These are phyloP conservation scores for Setaria italica DNA, from an alignment of 202 grass and related monocot genomes.

Conservation along the genomic window DNA sequence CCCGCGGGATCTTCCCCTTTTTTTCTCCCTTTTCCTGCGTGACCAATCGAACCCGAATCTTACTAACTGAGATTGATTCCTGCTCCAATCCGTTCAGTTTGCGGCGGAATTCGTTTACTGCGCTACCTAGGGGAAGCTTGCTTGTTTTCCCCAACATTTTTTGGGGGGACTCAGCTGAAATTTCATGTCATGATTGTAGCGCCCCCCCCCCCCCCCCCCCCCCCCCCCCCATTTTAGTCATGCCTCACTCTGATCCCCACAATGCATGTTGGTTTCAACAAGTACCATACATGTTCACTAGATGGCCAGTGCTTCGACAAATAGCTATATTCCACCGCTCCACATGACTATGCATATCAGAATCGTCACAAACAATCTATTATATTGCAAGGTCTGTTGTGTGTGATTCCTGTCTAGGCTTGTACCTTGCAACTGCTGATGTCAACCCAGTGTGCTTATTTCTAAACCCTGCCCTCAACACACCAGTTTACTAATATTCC, in stretches of 20 bases:
- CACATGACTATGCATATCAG: too few species aligned
- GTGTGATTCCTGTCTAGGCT: background rate
- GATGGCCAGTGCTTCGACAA: background rate
- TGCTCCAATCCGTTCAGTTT: background rate
- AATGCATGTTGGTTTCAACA: background rate
- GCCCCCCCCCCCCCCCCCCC: too few species aligned
- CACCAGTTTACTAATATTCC: background rate
- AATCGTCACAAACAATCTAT: background rate
- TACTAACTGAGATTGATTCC: background rate
- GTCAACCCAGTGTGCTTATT: background rate
- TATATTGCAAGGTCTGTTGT: background rate
- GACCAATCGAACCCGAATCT: background rate
- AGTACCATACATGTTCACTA: background rate
- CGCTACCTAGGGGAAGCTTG: background rate
- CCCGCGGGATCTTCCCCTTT: slow-evolving; percentile 2
- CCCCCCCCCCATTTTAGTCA: background rate
- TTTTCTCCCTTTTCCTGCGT: background rate
- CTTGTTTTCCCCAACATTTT: background rate
- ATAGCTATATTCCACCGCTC: background rate
- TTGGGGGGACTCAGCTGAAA: background rate
- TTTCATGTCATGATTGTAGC: too few species aligned
- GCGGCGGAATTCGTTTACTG: background rate
- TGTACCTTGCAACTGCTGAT: background rate
- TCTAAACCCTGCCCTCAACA: background rate
- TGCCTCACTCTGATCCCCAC: background rate